Percentiles rank a stretch among this genome's conserved stretches.
Conservation (phyloP, 139 green algal genomes). For the Chlamydomonas urium region DNA sequence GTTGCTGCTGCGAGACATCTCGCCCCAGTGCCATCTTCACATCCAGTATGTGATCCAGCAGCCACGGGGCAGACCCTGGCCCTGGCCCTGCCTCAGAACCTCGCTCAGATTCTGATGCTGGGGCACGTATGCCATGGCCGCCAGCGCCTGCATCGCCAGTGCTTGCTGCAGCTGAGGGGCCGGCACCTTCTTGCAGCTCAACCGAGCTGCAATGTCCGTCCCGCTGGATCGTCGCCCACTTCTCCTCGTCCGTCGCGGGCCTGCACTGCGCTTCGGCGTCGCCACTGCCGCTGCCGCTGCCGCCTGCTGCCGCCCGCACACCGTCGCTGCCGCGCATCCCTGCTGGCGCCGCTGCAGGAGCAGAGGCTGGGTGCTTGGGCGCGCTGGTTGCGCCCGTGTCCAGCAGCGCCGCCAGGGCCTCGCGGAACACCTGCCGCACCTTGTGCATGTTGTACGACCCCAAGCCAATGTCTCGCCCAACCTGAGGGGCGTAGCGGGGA, state of each 20-base stretch:
- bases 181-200: neutral
- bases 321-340: neutral
- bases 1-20: neutral
- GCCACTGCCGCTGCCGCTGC: neutral
- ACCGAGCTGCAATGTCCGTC: neutral
- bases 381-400: neutral
- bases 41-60: conserved; percentile 3
- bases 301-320: neutral
- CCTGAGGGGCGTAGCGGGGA: neutral
- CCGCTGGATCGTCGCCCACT: neutral
- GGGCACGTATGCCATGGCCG: neutral
- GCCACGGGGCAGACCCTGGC: neutral
- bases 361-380: neutral
- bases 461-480: neutral
- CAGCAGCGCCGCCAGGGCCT: neutral
- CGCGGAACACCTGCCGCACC: neutral
- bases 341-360: too few species aligned
- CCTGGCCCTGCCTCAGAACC: neutral
- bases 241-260: neutral
- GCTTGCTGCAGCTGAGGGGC: neutral
- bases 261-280: neutral
- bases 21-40: neutral
- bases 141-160: neutral
- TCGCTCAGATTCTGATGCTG: neutral
- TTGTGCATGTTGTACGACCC: neutral